Evolutionary conservation across 768 basidiomycete species (phyloP), one percentile per base, ranked within the genome.

Genomic region (Kwoniella newhampshirensis): DNA sequence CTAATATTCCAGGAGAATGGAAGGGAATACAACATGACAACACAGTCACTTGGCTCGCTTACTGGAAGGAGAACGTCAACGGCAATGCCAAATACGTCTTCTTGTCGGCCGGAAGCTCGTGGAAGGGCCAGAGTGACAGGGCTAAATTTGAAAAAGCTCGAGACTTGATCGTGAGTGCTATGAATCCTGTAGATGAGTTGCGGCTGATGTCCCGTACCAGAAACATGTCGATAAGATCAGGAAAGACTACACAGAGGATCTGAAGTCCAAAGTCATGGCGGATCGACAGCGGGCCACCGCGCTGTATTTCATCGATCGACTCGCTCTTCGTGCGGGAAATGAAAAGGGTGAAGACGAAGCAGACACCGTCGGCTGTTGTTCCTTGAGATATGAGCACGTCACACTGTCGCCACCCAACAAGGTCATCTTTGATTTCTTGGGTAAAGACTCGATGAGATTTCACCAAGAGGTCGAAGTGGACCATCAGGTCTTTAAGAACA

Each of bases 331-430:
- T 82, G 93, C 93, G 44, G 96, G 96, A 63, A 98, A 98, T 78
- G 96, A 99, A 80, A 99, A 99, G 78, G 96, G 94, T 41, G 96
- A 97, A 70, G 96, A 99, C 66, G 96, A 98, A 77, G 96, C 96
- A 1, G 96, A 99, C 75, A 99, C 96, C 0, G 92, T 98, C 54
- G 96, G 96, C 74, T 98, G 96, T 78, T 99, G 96, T 77, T 99
- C 96, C 3, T 80, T 99, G 46, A 89, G 93, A 27, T 94, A 87
- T 76, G 91, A 98, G 76, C 96, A 99, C 77, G 87, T 99, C 73
- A 97, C 94, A 1, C 80, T 97, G 50, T 85, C 88, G 66, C 85
- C 86, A 7, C 91, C 92, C 9, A 85, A 90, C 79, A 85, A 83
- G 68, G 85, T 98, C 75, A 81, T 88, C 55, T 94, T 99, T 77